These are phyloP conservation scores for Thinopyrum elongatum DNA, from an alignment of 176 grass and related monocot species.

Conservation along the genomic window DNA sequence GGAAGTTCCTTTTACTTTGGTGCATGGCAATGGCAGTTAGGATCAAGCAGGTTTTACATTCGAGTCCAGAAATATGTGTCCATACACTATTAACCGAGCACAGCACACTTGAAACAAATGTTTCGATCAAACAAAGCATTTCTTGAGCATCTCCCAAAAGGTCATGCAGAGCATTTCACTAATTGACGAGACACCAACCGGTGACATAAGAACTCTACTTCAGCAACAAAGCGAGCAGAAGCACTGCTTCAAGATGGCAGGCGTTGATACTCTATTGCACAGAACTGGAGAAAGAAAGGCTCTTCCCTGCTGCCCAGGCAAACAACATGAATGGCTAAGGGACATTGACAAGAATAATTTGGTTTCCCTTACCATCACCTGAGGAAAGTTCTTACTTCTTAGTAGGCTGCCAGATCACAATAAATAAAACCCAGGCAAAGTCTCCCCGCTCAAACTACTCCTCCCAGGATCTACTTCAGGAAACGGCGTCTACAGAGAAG, in stretches of 20 bases:
- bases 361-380: neutral
- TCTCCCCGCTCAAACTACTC: neutral
- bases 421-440: neutral
- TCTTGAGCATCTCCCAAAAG: neutral
- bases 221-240: neutral
- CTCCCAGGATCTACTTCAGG: conserved; percentile 14
- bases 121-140: neutral
- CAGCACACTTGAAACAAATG: too few species aligned
- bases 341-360: neutral
- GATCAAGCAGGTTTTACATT: neutral
- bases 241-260: neutral
- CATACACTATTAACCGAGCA: neutral
- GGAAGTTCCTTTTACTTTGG: neutral
- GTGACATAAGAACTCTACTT: neutral
- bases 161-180: neutral
- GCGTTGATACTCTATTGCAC: neutral
- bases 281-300: neutral
- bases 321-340: neutral
- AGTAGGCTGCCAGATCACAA: neutral
- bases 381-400: neutral
- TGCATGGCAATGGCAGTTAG: neutral
- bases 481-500: neutral
- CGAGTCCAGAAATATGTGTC: neutral
- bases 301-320: neutral
- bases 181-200: neutral